Conservation (phyloP, 140 eudicot species). For the Flaveria floridana region DNA sequence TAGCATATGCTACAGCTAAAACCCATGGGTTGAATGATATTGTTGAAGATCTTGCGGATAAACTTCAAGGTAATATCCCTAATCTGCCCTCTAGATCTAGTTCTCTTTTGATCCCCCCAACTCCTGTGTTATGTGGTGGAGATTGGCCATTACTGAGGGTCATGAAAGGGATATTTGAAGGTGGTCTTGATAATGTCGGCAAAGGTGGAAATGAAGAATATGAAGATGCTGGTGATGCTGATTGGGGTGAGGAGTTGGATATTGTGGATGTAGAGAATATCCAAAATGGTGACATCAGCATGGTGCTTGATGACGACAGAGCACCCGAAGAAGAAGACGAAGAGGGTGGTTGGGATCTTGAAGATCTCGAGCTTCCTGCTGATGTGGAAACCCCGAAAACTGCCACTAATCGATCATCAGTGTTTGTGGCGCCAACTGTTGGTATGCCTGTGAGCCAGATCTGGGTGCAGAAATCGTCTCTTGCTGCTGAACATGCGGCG, state of each 20-base stretch:
- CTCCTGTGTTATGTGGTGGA: conserved; percentile 61
- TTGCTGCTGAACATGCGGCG: conserved; percentile 73
- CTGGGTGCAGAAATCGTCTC: conserved; percentile 69
- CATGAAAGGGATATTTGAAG: conserved; percentile 64
- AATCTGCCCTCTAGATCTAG: conserved; percentile 43
- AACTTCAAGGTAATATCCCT: conserved; percentile 49
- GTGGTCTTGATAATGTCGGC: conserved; percentile 55
- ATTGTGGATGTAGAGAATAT: conserved; percentile 47
- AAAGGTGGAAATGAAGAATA: conserved; percentile 57
- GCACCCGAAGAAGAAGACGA: conserved; percentile 54
- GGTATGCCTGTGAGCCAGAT: conserved; percentile 79
- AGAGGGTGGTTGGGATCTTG: conserved; percentile 75
- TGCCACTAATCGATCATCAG: conserved; percentile 40
- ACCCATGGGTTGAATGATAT: conserved; percentile 47
- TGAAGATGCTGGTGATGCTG: conserved; percentile 63
- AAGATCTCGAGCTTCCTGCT: conserved; percentile 64
- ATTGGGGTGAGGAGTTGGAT: conserved; percentile 71
- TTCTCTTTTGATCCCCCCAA: conserved; percentile 58
- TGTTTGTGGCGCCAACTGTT: conserved; percentile 49
- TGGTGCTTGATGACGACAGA: conserved; percentile 50
- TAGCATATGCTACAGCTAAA: conserved; percentile 60
- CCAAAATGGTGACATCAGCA: conserved; percentile 56
- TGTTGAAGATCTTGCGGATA: conserved; percentile 51
- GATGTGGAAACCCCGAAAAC: conserved; percentile 58
- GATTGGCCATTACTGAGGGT: conserved; percentile 77